Base-by-base conservation (phyloP, 169 alveolate species). In the Theileria parva region DNA sequence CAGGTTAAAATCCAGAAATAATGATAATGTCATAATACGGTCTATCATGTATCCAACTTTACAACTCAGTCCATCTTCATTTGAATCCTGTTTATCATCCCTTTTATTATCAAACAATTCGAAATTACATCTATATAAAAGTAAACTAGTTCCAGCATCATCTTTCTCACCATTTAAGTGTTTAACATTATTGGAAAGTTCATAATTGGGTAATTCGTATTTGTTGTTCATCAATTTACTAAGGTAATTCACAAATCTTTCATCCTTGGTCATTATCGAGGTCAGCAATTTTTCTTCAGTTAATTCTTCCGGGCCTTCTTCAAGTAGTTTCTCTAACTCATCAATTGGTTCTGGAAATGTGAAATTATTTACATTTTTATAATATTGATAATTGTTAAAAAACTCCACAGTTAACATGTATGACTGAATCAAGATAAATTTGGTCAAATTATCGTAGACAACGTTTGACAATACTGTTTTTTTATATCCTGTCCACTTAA, bases 1-100 rank as follows among this genome's bases (percentile, higher is more conserved):
- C 4, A 13, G 66, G 37, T 21, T 57, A 5, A 1, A 57, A 44
- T 44, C 15, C 2, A 44, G 53, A 44, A 44, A 44, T 11, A 44
- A 4, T 4, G 53, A 44, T 44, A 44, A 44, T 19, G 15, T 57
- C n/a, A 57, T 13, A 19, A 57, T 19, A 11, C 37, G 27, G 66
- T 57, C 66, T 57, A 57, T 57, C 66, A 57, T 25, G 37, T 19
- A 57, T 2, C 66, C 66, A 19, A 57, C n/a, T 25, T 57, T 57
- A 25, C 66, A 57, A n/a, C 15, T 57, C 7, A 57, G 66, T n/a
- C n/a, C 30, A 19, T 57, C 66, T 19, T 19, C 66, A 6, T 59
- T 11, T 5, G 67, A 59, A 28, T 5, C 67, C 44, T 59, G n/a
- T 3, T 59, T 28, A 5, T 59, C 13, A 28, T 8, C 25, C 2